Base-by-base conservation (phyloP, 345 rosid genomes). In the Camelina hispida region DNA sequence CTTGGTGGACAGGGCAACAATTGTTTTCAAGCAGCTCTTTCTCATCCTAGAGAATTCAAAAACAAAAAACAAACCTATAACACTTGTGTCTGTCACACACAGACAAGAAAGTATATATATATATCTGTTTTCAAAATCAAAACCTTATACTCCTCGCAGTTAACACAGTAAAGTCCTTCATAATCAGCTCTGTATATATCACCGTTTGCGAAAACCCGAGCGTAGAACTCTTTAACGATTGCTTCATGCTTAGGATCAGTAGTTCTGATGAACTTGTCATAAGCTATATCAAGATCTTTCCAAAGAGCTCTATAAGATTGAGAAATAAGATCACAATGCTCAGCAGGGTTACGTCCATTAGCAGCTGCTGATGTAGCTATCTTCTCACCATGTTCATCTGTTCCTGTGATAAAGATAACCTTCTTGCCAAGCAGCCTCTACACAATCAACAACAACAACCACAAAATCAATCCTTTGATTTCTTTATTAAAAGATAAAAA, bases 361-460 rank as follows among this genome's bases (percentile, higher is more conserved):
- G 84, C 83, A 67, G 91, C 82, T 1, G 97, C 97, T 25, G 98
- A 88, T 0, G 82, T 75, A 68, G 98, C 95, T 74, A 94, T 88
- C 87, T 94, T 94, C 87, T 94, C 97, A 30, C 98, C 98, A 17
- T 94, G 97, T 68, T 94, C 97, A 74, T 94, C 98, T 0, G 98
- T 89, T 48, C 98, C 96, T 4, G 98, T 91, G 63, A 94, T 82
- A 52, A 94, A 84, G 72, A 89, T 83, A 75, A 94, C 98, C 70
- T 81, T 85, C 69, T 89, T 94, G 5, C 96, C 96, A 47, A 81
- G 78, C 55, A 91, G 95, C 82, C 98, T 88, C 98, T 94, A 88
- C 81, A 72, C 64, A 63, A 38, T 9, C 37, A 34, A 62, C n/a
- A 37, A n/a, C 48, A 38, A 61, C 59, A 44, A 7, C 15, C 55